These are phyloP conservation scores for Marasmius oreades DNA, from an alignment of 1,284 basidiomycete genomes.

Conservation along the genomic window DNA sequence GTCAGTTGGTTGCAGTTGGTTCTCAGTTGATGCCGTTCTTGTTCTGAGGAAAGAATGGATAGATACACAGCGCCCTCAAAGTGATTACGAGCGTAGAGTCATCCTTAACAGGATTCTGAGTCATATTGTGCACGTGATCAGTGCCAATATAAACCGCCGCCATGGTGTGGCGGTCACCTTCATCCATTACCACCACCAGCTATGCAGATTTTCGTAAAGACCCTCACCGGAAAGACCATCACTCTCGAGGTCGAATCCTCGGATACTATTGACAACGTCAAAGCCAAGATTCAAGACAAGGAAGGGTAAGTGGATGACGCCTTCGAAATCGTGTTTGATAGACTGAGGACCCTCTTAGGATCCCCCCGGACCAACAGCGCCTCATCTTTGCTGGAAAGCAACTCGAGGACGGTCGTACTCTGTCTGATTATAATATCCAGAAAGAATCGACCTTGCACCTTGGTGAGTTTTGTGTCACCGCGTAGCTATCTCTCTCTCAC, in stretches of 20 bases:
- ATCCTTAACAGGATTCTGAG: too few species aligned
- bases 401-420: conserved; percentile 1
- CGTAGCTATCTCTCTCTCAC: not conserved
- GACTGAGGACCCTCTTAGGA: not conserved
- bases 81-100: too few species aligned
- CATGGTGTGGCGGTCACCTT: not conserved
- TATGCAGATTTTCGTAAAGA: conserved; percentile 4
- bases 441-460: conserved; percentile 1
- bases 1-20: too few species aligned
- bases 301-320: not conserved
- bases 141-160: not conserved
- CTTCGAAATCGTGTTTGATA: not conserved
- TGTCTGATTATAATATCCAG: conserved; percentile 3
- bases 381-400: conserved; percentile 2
- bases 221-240: conserved; percentile 4
- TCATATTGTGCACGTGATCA: not conserved
- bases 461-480: not conserved
- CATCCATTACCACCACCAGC: not conserved
- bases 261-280: conserved; percentile 3
- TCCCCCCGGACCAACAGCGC: conserved; percentile 1
- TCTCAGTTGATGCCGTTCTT: too few species aligned
- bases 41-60: too few species aligned
- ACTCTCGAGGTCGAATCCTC: conserved; percentile 4
- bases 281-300: conserved; percentile 5
- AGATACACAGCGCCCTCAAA: too few species aligned